Percentiles rank a stretch among this genome's conserved stretches.
phyloP scores from a whole-genome alignment of 306 rosid genomes.

The Arachis stenosperma region DNA sequence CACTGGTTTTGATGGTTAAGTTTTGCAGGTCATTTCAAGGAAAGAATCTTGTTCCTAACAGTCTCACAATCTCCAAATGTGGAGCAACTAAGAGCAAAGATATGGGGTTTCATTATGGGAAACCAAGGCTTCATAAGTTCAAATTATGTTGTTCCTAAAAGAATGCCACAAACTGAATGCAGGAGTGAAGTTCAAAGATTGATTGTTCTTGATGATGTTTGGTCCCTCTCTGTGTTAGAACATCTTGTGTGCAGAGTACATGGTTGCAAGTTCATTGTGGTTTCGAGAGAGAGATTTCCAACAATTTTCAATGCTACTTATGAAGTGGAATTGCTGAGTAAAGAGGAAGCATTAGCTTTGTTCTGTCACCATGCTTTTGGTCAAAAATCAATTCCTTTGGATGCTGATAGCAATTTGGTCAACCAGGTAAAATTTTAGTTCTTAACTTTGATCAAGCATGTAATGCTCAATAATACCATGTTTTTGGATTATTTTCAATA shows the following conservation, averaged over 20 bases:
- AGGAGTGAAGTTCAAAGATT: conserved; percentile 43
- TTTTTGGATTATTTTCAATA: too few species aligned
- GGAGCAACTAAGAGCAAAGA: conserved; percentile 61
- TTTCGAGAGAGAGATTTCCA: conserved; percentile 69
- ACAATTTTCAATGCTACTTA: conserved; percentile 46
- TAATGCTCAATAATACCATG: too few species aligned
- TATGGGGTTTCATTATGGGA: conserved; percentile 73
- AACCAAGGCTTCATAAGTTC: conserved; percentile 41
- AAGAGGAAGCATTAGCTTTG: conserved; percentile 70
- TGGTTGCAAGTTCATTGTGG: conserved; percentile 74
- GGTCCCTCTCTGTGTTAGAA: conserved; percentile 66
- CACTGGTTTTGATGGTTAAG: neutral
- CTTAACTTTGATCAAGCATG: neutral
- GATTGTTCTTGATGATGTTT: conserved; percentile 85
- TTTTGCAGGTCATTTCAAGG: conserved; percentile 63
- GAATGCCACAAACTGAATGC: conserved; percentile 51
- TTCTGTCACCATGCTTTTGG: conserved; percentile 95
- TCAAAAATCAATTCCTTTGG: conserved; percentile 62
- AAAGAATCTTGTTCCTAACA: conserved; percentile 75
- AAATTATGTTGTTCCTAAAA: conserved; percentile 52
- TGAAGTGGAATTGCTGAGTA: conserved; percentile 72
- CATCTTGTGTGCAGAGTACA: conserved; percentile 58
- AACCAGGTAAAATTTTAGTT: conserved; percentile 64
- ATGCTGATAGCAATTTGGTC: conserved; percentile 66
- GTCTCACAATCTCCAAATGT: conserved; percentile 88